Evolutionary conservation across 805 yeast genomes (phyloP).

Genomic region (Blastobotrys chiropterorum): DNA sequence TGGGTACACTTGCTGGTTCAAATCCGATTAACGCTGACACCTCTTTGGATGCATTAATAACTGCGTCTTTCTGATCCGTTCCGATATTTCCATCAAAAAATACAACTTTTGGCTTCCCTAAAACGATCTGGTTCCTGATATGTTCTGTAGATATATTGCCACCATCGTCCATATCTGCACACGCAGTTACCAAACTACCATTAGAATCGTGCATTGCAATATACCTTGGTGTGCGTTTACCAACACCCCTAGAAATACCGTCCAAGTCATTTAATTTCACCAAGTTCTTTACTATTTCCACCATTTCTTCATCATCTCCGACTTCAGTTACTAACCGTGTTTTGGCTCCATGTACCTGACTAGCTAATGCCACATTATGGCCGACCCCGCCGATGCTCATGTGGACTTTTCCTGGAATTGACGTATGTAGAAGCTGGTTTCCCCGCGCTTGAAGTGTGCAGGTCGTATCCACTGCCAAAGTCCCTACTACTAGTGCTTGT

Average conservation of each 20-base stretch:
- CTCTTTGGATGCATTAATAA: slow-evolving; percentile 25
- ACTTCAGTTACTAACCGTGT: slow-evolving; percentile 51
- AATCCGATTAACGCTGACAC: slow-evolving; percentile 37
- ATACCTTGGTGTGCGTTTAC: slow-evolving; percentile 59
- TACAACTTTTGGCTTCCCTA: slow-evolving; percentile 42
- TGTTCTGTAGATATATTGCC: slow-evolving; percentile 43
- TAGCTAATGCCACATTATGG: slow-evolving; percentile 61
- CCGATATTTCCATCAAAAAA: slow-evolving; percentile 68
- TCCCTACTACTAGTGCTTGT: slow-evolving; percentile 54
- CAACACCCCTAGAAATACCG: slow-evolving; percentile 35
- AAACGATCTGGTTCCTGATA: slow-evolving; percentile 37
- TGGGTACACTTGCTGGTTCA: slow-evolving; percentile 75
- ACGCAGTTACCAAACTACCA: slow-evolving; percentile 67
- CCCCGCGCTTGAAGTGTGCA: slow-evolving; percentile 38
- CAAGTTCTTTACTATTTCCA: slow-evolving; percentile 2
- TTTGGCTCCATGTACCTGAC: slow-evolving; percentile 18
- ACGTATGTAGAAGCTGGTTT: slow-evolving; percentile 39
- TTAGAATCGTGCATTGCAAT: slow-evolving; percentile 54
- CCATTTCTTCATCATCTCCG: slow-evolving; percentile 33
- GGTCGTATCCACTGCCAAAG: slow-evolving; percentile 69
- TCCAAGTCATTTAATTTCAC: slow-evolving; percentile 20
- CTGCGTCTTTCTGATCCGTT: slow-evolving; percentile 22
- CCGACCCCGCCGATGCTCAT: slow-evolving; percentile 81
- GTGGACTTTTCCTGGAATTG: slow-evolving; percentile 60
- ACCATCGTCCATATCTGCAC: slow-evolving; percentile 77